Conservation (phyloP, 352 stramenopile genomes). For the Pythium aphanidermatum region DNA sequence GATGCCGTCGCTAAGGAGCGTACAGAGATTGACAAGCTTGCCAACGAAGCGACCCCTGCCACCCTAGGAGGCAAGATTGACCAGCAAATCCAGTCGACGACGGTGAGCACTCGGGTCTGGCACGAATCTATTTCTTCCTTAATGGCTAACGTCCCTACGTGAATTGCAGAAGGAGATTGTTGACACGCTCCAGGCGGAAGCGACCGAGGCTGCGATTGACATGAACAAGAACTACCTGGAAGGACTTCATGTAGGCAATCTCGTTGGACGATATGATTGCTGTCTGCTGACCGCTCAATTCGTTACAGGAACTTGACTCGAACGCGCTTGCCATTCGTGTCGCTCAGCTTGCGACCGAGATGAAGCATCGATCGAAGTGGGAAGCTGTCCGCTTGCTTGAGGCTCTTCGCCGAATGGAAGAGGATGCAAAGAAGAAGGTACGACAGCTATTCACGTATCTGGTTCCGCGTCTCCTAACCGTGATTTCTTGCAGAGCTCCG, state of each 20-base stretch:
- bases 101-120: slow-evolving; percentile 21
- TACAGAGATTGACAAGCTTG: slow-evolving; percentile 53
- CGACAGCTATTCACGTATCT: not conserved
- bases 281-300: not conserved
- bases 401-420: slow-evolving; percentile 70
- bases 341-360: slow-evolving; percentile 73
- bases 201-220: slow-evolving; percentile 43
- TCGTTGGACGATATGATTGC: not conserved
- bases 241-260: slow-evolving; percentile 40
- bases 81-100: slow-evolving; percentile 63
- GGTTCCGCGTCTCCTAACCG: not conserved
- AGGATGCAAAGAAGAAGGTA: slow-evolving; percentile 72
- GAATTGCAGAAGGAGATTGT: slow-evolving; percentile 49
- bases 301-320: slow-evolving; percentile 49
- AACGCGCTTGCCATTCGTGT: slow-evolving; percentile 70
- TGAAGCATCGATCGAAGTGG: slow-evolving; percentile 87
- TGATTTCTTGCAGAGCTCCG: slow-evolving; percentile 24
- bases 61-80: slow-evolving; percentile 39
- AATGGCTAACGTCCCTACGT: not conserved
- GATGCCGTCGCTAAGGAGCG: slow-evolving; percentile 50
- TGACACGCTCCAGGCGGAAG: slow-evolving; percentile 53
- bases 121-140: not conserved
- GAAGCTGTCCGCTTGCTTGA: slow-evolving; percentile 71
- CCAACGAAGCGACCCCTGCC: slow-evolving; percentile 36
- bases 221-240: slow-evolving; percentile 74